A percentile compares a stretch with the other conserved stretches of the same genome.
Conservation (phyloP, 257 asterid species). For the Echites panduratus region DNA sequence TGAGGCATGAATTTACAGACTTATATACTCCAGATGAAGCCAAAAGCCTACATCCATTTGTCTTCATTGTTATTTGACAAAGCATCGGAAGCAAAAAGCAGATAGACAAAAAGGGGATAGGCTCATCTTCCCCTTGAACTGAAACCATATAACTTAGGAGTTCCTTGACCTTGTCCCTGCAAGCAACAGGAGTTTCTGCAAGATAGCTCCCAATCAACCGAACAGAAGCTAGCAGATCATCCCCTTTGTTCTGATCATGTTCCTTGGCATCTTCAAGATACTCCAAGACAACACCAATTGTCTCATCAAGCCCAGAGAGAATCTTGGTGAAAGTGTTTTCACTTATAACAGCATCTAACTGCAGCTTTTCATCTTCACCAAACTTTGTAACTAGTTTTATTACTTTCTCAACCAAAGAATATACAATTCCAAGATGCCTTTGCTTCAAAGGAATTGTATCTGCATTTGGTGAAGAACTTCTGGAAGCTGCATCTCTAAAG, state of each 20-base stretch:
- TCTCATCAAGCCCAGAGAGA: constrained; percentile 72
- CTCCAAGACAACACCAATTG: constrained; percentile 61
- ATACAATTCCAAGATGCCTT: constrained; percentile 68
- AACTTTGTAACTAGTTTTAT: constrained; percentile 64
- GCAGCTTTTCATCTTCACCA: constrained; percentile 51
- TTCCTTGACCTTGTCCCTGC: constrained; percentile 57
- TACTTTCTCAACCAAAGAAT: constrained; percentile 75
- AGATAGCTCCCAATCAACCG: constrained; percentile 90
- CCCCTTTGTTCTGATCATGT: constrained; percentile 76
- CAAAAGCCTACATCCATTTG: constrained; percentile 57
- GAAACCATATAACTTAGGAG: constrained; percentile 77
- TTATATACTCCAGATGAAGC: constrained; percentile 56
- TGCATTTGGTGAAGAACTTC: constrained; percentile 37
- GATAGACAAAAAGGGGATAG: constrained; percentile 48
- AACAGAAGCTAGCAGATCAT: constrained; percentile 87
- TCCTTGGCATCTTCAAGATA: constrained; percentile 89
- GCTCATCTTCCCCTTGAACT: constrained; percentile 69
- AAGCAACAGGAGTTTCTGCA: constrained; percentile 81
- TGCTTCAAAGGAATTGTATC: constrained; percentile 42
- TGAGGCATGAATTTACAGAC: constrained; percentile 57
- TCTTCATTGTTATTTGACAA: constrained; percentile 73
- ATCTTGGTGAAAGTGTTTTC: constrained; percentile 56
- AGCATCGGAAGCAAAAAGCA: constrained; percentile 86
- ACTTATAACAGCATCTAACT: constrained; percentile 30
- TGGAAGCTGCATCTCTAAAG: constrained; percentile 64